These are phyloP conservation scores for Skeletonema potamos DNA, from an alignment of 108 stramenopile species.

Conservation along the genomic window DNA sequence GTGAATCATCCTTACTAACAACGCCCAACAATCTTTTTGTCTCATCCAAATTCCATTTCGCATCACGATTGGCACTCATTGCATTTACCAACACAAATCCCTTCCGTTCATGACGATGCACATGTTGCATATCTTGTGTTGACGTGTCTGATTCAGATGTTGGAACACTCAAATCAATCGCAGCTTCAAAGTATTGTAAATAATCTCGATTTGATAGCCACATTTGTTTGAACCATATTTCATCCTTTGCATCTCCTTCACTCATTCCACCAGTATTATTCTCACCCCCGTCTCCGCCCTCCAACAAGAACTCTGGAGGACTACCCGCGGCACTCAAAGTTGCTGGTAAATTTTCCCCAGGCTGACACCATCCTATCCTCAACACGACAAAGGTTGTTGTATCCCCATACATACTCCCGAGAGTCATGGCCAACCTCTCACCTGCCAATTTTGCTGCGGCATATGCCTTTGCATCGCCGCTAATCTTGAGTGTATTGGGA, in stretches of 20 bases:
- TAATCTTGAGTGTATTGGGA: slow-evolving; percentile 14
- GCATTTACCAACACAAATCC: slow-evolving; percentile 35
- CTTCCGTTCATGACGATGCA: slow-evolving; percentile 29
- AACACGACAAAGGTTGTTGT: slow-evolving; percentile 35
- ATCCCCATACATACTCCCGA: slow-evolving; percentile 21
- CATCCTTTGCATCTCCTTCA: slow-evolving; percentile 41
- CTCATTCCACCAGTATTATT: slow-evolving; percentile 1
- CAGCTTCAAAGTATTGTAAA: slow-evolving; percentile 36
- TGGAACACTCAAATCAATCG: slow-evolving; percentile 29
- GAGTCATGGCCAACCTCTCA: slow-evolving; percentile 41
- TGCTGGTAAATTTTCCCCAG: slow-evolving; percentile 36
- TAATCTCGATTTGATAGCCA: slow-evolving; percentile 54
- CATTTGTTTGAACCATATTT: slow-evolving; percentile 51
- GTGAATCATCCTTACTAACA: slow-evolving; percentile 9
- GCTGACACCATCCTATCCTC: slow-evolving; percentile 50
- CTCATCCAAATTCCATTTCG: slow-evolving; percentile 5
- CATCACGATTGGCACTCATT: slow-evolving; percentile 6
- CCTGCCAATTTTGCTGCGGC: slow-evolving; percentile 54
- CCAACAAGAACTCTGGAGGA: slow-evolving; percentile 41
- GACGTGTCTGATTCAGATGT: slow-evolving; percentile 4
- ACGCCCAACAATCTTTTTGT: slow-evolving; percentile 13
- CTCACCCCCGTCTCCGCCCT: slow-evolving; percentile 7
- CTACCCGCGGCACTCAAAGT: slow-evolving; percentile 38
- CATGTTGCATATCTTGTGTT: neutral
- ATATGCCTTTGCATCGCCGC: slow-evolving; percentile 49